phyloP scores from a whole-genome alignment of 208 protist species.

The Trypanosoma theileri region DNA sequence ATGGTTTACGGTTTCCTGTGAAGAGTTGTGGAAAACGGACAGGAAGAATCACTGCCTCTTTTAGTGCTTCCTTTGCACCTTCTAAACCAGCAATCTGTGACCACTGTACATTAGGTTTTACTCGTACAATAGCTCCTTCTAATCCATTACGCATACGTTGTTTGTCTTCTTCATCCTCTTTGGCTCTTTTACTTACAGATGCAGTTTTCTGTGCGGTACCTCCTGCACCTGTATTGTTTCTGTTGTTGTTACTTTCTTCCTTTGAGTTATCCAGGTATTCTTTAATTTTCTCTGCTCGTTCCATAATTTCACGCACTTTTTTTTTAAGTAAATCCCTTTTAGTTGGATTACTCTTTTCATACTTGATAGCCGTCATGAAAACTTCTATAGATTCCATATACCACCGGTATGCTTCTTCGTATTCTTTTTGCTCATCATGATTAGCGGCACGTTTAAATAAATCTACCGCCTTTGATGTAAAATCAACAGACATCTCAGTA shows the following conservation, averaged over 20 bases:
- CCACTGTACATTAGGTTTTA: slow-evolving; percentile 89
- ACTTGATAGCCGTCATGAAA: slow-evolving; percentile 95
- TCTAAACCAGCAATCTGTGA: slow-evolving; percentile 90
- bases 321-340: slow-evolving; percentile 92
- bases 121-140: slow-evolving; percentile 66
- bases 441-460: slow-evolving; percentile 91
- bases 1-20: slow-evolving; percentile 89
- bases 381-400: slow-evolving; percentile 95
- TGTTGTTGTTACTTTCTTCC: slow-evolving; percentile 39
- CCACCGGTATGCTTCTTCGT: slow-evolving; percentile 90
- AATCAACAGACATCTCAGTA: slow-evolving; percentile 83
- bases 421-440: slow-evolving; percentile 92
- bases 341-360: slow-evolving; percentile 93
- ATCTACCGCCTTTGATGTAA: slow-evolving; percentile 93
- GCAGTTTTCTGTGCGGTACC: slow-evolving; percentile 60
- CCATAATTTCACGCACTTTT: slow-evolving; percentile 93
- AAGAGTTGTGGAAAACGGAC: slow-evolving; percentile 93
- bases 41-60: slow-evolving; percentile 92
- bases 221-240: slow-evolving; percentile 11
- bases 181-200: slow-evolving; percentile 70
- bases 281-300: slow-evolving; percentile 96
- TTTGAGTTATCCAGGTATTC: slow-evolving; percentile 87
- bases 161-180: slow-evolving; percentile 92
- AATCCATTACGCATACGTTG: slow-evolving; percentile 86
- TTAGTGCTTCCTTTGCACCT: slow-evolving; percentile 88